Evolutionary conservation across 2,329 filamentous ascomycete genomes (phyloP), one percentile per base, ranked within the genome.

Genomic region (Alternaria atra): DNA sequence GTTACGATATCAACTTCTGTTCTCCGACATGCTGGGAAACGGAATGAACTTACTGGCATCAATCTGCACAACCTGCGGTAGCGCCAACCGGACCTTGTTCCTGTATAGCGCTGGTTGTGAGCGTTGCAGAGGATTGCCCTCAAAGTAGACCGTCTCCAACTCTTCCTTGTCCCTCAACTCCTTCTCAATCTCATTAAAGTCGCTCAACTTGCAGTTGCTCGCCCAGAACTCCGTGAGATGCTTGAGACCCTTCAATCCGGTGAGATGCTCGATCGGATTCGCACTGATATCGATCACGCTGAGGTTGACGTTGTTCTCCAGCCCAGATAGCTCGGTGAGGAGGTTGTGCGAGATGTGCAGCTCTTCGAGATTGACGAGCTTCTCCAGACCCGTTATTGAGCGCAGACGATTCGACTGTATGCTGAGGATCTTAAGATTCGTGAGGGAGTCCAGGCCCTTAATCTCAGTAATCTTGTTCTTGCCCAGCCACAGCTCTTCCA

Each of bases 391-490:
- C 10, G 88, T 84, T 15, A 99, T 86, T 65, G 89, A 86, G 58
- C 88, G 90, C 68, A 99, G 91, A 52, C 95, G 91, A 83, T 99
- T 99, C 40, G 93, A 95, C 80, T 98, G 95, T 71, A 99, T 93
- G 72, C 92, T 96, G 53, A 99, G 88, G 52, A 98, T 92, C 65
- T 90, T 90, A 46, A 99, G 86, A 69, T 91, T 94, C 8, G 88
- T 84, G 29, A 99, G 85, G 0, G 87, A 85, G n/a, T 85, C 85
- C 15, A 98, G 86, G 53, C 92, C 86, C 80, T 87, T 89, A 64
- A 98, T 88, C 73, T 93, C 87, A 0, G 90, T 91, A 71, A 99
- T 97, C 77, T 97, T 97, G 83, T 97, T 97, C 85, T 97, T 98
- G 59, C 92, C 95, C 17, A 98, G 82, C 94, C 94, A 98, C 15